phyloP scores from a whole-genome alignment of 83 land plant species.

The Thuja plicata region DNA sequence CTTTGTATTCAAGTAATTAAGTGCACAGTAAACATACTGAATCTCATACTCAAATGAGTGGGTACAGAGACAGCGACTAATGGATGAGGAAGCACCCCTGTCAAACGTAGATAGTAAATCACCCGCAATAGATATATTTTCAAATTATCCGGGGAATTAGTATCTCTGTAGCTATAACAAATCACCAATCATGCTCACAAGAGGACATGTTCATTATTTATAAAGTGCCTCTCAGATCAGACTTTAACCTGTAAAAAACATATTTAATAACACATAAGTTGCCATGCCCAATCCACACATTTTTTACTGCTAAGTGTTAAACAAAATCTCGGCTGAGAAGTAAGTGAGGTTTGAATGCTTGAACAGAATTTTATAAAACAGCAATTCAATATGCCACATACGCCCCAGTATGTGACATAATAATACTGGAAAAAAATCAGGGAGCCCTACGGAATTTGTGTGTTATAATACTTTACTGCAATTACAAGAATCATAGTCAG shows the following conservation, averaged over 20 bases:
- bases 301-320: background rate
- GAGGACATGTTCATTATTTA: background rate
- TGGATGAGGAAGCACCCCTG: background rate
- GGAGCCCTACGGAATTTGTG: background rate
- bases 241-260: background rate
- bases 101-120: background rate
- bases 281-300: background rate
- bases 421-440: background rate
- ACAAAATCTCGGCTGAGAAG: background rate
- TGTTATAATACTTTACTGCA: background rate
- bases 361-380: background rate
- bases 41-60: background rate
- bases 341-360: background rate
- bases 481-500: background rate
- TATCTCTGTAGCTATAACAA: background rate
- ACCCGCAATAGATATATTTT: background rate
- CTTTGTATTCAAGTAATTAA: background rate
- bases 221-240: background rate
- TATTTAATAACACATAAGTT: background rate
- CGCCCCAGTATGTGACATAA: background rate
- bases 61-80: background rate
- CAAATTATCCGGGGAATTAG: background rate
- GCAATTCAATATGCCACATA: background rate
- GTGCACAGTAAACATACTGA: background rate
- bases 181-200: background rate